These are phyloP conservation scores for Fusarium subglutinans DNA, from an alignment of 2,329 filamentous ascomycete species.

Conservation along the genomic window DNA sequence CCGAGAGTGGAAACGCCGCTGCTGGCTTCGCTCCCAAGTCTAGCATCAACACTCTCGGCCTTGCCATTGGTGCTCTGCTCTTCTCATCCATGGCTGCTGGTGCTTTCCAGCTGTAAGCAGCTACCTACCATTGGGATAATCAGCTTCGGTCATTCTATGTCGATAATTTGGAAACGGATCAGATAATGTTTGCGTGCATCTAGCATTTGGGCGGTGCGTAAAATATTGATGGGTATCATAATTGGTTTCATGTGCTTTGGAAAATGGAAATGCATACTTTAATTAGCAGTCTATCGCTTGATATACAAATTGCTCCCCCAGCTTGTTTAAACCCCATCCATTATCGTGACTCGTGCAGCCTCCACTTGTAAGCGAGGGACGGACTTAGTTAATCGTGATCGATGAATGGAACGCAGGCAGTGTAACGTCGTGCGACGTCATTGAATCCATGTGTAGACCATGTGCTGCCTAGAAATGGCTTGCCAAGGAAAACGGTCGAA, in stretches of 20 bases:
- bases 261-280: slow-evolving; percentile 14
- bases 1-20: slow-evolving; percentile 34
- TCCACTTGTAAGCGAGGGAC: neutral
- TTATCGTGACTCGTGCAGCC: slow-evolving; percentile 22
- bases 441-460: neutral
- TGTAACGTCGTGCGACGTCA: neutral
- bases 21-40: slow-evolving; percentile 34
- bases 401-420: neutral
- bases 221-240: slow-evolving; percentile 20
- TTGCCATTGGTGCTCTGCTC: slow-evolving; percentile 50
- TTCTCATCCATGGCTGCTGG: slow-evolving; percentile 46
- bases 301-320: neutral
- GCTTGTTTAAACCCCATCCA: slow-evolving; percentile 38
- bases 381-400: neutral
- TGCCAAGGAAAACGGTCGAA: neutral
- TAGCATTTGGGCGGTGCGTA: neutral
- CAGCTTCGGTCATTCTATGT: slow-evolving; percentile 2
- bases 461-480: neutral
- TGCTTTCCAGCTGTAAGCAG: slow-evolving; percentile 39
- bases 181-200: slow-evolving; percentile 12
- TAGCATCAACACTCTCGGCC: slow-evolving; percentile 45
- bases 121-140: neutral
- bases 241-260: slow-evolving; percentile 13
- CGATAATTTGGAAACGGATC: slow-evolving; percentile 18
- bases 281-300: slow-evolving; percentile 8